These are phyloP conservation scores for Lodderomyces orthopsilosis DNA, from an alignment of 1,139 yeast species.

Conservation along the genomic window DNA sequence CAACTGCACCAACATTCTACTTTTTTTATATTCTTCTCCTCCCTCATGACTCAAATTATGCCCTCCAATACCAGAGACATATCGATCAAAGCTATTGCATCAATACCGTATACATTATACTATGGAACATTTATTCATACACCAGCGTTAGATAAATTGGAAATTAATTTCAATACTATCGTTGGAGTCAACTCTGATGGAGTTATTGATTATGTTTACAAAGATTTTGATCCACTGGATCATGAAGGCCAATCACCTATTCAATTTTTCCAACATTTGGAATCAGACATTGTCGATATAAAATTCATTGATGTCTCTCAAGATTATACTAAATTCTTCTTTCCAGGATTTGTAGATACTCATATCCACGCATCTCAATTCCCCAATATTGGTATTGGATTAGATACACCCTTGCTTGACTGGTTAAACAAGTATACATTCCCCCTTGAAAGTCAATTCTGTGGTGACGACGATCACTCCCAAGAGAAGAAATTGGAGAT, in stretches of 20 bases:
- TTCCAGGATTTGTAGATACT: constrained; percentile 94
- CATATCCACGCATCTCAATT: constrained; percentile 97
- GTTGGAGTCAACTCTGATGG: constrained; percentile 35
- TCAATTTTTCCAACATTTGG: constrained; percentile 8
- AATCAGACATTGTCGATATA: neutral
- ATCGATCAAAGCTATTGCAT: constrained; percentile 17
- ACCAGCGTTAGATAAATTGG: constrained; percentile 27
- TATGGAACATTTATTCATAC: constrained; percentile 41
- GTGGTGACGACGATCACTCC: constrained; percentile 25
- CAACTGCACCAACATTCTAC: neutral
- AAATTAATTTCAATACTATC: constrained; percentile 28
- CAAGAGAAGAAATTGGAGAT: constrained; percentile 38
- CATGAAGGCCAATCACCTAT: constrained; percentile 12
- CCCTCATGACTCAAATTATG: neutral
- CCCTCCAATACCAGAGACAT: neutral
- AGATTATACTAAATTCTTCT: constrained; percentile 50
- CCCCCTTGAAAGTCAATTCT: constrained; percentile 65
- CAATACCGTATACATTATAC: constrained; percentile 29
- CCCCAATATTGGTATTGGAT: constrained; percentile 91
- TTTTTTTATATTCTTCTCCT: neutral
- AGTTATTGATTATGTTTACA: constrained; percentile 29
- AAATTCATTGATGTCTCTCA: constrained; percentile 28
- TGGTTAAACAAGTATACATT: constrained; percentile 89
- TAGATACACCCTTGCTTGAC: constrained; percentile 78
- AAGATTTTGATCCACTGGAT: constrained; percentile 13